Base-by-base conservation (phyloP, 768 basidiomycete genomes). In the Boletus vermiculosoides region DNA sequence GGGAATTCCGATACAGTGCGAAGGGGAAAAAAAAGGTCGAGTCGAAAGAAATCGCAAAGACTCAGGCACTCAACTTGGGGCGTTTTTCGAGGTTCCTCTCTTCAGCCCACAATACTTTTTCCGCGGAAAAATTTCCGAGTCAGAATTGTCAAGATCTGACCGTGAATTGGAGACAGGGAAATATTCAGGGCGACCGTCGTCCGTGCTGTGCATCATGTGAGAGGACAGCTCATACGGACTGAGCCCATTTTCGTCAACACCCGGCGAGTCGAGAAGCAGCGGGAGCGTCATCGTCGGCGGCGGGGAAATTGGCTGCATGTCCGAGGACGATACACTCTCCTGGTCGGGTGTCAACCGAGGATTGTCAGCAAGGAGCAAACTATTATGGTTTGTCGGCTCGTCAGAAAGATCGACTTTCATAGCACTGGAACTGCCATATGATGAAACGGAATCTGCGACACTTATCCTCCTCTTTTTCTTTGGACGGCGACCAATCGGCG, bases 401-500 rank as follows among this genome's bases (percentile, higher is more conserved):
- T 71, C 70, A 50, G 52, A 66, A 53, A 54, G 57, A 42, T 70
- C 70, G 49, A 59, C 34, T 57, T 61, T 67, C 37, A 70, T 34
- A 42, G 64, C 68, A 45, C 50, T 52, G 37, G 61, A 71, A 31
- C 72, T 74, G 49, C 56, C 69, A 54, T 67, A 73, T 33, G 71
- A 74, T 46, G 71, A 73, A 50, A 74, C 66, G 8, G 72, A 72
- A 50, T 72, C 71, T 52, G 72, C 64, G 31, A 73, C 63, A 61
- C 71, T 74, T 61, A 71, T 72, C 56, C 71, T 67, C 63, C 71
- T 71, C 62, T 65, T 74, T 64, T 72, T 72, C 62, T 63, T 74
- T 30, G 66, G 70, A 25, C 69, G 72, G 59, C 67, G 66, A 54
- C 59, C 37, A 8, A 54, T 55, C 57, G 63, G 63, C n/a, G 68